Conservation (phyloP, 805 yeast genomes). For the Komagataella pastoris region DNA sequence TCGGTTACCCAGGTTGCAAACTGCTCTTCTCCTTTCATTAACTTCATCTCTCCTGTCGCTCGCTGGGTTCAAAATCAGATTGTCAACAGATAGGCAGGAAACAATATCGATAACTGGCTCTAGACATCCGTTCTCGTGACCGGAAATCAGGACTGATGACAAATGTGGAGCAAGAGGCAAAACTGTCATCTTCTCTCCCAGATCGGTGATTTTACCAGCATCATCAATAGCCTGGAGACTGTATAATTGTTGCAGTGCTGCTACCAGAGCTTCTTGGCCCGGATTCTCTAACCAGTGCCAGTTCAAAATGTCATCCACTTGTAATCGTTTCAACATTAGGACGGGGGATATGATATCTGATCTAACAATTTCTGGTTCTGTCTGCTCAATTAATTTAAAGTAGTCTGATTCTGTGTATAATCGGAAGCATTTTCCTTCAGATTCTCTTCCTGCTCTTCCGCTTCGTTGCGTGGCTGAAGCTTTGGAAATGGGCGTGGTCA, state of each 20-base stretch:
- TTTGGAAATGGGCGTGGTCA: slow-evolving; percentile 85
- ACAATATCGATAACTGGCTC: slow-evolving; percentile 74
- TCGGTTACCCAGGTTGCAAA: slow-evolving; percentile 56
- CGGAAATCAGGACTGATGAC: slow-evolving; percentile 71
- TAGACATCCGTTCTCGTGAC: slow-evolving; percentile 38
- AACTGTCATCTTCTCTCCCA: slow-evolving; percentile 81
- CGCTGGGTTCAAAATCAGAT: slow-evolving; percentile 66
- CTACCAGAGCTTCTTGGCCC: slow-evolving; percentile 56
- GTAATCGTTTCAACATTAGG: slow-evolving; percentile 68
- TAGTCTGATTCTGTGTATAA: slow-evolving; percentile 69
- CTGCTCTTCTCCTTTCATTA: slow-evolving; percentile 56
- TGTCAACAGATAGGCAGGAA: slow-evolving; percentile 88
- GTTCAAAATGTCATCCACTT: slow-evolving; percentile 68
- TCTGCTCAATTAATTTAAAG: slow-evolving; percentile 50
- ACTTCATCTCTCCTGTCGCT: slow-evolving; percentile 77
- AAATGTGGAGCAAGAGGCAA: slow-evolving; percentile 89
- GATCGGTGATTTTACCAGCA: slow-evolving; percentile 57
- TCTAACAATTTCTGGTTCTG: slow-evolving; percentile 87
- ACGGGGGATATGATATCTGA: slow-evolving; percentile 79
- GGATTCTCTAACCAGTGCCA: slow-evolving; percentile 96
- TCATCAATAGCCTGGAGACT: slow-evolving; percentile 71
- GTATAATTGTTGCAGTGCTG: slow-evolving; percentile 70
- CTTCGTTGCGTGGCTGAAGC: slow-evolving; percentile 92
- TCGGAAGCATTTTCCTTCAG: slow-evolving; percentile 79
- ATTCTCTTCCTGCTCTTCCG: slow-evolving; percentile 99